Base-by-base conservation (phyloP, 129 eudicot species). In the Lactuca sativa region DNA sequence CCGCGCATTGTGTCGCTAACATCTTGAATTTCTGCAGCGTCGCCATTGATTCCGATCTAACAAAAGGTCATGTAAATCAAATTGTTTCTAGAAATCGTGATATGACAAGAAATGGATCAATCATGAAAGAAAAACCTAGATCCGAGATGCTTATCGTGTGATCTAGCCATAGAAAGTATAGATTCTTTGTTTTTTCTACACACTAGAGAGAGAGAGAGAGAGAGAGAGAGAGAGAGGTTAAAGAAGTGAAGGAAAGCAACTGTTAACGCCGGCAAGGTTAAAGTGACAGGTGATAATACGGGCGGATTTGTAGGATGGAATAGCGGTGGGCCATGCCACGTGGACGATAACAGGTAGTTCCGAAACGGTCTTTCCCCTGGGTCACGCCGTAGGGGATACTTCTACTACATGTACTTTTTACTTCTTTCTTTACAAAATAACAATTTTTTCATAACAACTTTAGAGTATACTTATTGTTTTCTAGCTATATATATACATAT, bases 1-100 rank as follows among this genome's bases (percentile, higher is more conserved):
- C 87, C 38, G 95, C 84, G 65, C 98, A 92, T 64, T 86, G 98
- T 14, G 98, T 92, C 0, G 98, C 98, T 57, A 92, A 47, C 33
- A 86, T 78, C 81, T 92, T 92, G 80, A 91, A 91, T 83, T 88
- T 91, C 58, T 91, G 97, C 64, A 88, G 59, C 2, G 92, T 82
- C 40, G 87, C 91, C 95, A 86, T 87, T 17, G 66, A 40, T 41
- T 32, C 48, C 40, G 69, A 75, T 70, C 62, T 59, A 31, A 34
- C 6, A 56, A 25, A 21, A 47, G 16, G 2, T 7, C 8, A 37
- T 37, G 71, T 6, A 40, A 38, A 52, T 53, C 30, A 40, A 9
- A 4, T 30, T 49, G 11, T 67, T 56, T 14, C 13, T 66, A 14
- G 21, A 7, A 36, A 13, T 5, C 9, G 48, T 32, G 33, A 64